Conservation (phyloP, 352 stramenopile genomes). For the Globisporangium alternatum region DNA sequence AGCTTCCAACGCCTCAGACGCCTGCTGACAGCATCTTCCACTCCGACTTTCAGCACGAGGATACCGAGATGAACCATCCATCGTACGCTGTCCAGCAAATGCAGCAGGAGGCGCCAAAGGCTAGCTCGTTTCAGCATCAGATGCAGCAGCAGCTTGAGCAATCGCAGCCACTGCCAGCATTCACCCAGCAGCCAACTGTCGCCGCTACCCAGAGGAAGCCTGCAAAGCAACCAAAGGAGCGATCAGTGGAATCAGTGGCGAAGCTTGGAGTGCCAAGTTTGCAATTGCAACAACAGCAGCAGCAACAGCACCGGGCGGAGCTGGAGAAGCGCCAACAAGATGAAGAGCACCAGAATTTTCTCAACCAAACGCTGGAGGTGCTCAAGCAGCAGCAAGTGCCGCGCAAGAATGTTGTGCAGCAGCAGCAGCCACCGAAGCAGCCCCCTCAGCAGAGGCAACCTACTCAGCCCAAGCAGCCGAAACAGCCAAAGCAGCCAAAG, state of each 20-base stretch:
- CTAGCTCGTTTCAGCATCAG: conserved; percentile 8
- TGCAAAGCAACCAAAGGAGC: conserved; percentile 11
- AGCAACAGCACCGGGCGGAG: conserved; percentile 19
- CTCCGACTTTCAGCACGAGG: conserved; percentile 5
- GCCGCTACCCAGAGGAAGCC: conserved; percentile 1
- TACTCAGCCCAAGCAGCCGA: conserved; percentile 14
- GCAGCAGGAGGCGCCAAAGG: conserved; percentile 4
- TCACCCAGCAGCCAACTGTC: conserved; percentile 2
- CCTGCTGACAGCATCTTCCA: conserved; percentile 11
- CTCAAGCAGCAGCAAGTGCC: conserved; percentile 28
- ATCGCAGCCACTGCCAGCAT: conserved; percentile 5
- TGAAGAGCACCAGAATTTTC: conserved; percentile 34
- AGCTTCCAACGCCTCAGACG: background rate
- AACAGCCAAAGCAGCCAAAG: conserved; percentile 5
- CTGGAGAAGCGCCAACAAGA: conserved; percentile 23
- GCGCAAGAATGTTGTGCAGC: conserved; percentile 8
- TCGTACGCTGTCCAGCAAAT: conserved; percentile 5
- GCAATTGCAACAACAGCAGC: conserved; percentile 7
- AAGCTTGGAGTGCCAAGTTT: conserved; percentile 5
- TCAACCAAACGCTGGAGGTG: conserved; percentile 44
- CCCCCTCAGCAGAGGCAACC: conserved; percentile 14
- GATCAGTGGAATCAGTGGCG: background rate
- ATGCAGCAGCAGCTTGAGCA: conserved; percentile 10
- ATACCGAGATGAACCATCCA: conserved; percentile 5
- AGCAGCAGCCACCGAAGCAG: conserved; percentile 4